These are phyloP conservation scores for Sanghuangporus weigelae DNA, from an alignment of 1,284 basidiomycete species.

Conservation along the genomic window DNA sequence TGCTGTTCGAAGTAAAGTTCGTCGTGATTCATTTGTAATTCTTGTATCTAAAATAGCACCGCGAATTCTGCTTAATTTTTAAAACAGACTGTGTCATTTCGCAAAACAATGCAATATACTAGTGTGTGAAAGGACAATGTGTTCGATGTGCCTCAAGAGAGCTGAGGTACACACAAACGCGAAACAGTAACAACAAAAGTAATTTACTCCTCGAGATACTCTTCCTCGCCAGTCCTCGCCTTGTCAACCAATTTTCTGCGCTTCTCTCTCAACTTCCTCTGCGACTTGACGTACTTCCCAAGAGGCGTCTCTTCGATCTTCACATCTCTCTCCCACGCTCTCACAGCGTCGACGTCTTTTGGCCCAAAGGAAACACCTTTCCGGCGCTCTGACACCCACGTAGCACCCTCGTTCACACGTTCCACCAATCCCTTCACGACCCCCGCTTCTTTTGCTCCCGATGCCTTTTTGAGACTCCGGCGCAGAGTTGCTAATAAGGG, in stretches of 20 bases:
- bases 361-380: slow-evolving; percentile 71
- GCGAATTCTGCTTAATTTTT: too few species aligned
- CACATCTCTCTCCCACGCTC: slow-evolving; percentile 62
- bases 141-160: too few species aligned
- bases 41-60: neutral
- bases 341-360: slow-evolving; percentile 60
- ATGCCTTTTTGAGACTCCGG: slow-evolving; percentile 58
- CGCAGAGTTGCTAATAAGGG: slow-evolving; percentile 74
- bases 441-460: slow-evolving; percentile 50
- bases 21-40: neutral
- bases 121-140: too few species aligned
- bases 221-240: slow-evolving; percentile 65
- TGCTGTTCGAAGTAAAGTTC: neutral
- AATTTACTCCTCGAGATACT: slow-evolving; percentile 48
- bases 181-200: neutral
- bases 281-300: slow-evolving; percentile 74
- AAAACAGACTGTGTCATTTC: too few species aligned
- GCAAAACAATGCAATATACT: too few species aligned
- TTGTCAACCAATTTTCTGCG: slow-evolving; percentile 72
- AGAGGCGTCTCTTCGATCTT: slow-evolving; percentile 72
- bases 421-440: slow-evolving; percentile 75
- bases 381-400: slow-evolving; percentile 70
- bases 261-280: slow-evolving; percentile 77
- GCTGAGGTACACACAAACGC: neutral
- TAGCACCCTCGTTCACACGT: slow-evolving; percentile 77